These are phyloP conservation scores for Hyphodiscus sp. DNA, from an alignment of 2,329 filamentous ascomycete species.

Conservation along the genomic window DNA sequence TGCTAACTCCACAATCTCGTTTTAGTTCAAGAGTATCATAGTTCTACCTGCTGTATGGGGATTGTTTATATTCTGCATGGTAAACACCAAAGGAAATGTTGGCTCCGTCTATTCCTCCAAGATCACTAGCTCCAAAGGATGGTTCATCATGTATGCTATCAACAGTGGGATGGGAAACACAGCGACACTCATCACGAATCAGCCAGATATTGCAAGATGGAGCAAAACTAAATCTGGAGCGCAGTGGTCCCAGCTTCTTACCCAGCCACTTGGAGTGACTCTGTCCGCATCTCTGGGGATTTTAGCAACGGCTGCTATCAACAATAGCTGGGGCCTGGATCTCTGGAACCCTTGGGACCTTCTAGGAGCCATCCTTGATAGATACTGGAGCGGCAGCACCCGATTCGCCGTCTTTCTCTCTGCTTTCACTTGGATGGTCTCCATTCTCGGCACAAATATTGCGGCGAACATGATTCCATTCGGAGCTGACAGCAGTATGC, in stretches of 20 bases:
- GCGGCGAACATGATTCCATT: conserved; percentile 49
- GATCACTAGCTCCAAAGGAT: conserved; percentile 20
- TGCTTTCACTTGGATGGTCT: conserved; percentile 46
- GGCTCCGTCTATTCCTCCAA: conserved; percentile 22
- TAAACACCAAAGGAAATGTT: conserved; percentile 32
- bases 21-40: conserved; percentile 34
- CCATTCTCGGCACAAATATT: conserved; percentile 48
- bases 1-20: no score
- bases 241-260: conserved; percentile 37
- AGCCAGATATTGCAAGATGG: conserved; percentile 40
- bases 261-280: conserved; percentile 36
- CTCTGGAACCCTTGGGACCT: conserved; percentile 42
- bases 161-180: conserved; percentile 35
- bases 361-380: conserved; percentile 33
- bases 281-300: conserved; percentile 39
- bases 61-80: conserved; percentile 36
- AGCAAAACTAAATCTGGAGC: conserved; percentile 32
- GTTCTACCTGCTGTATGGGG: conserved; percentile 33
- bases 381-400: conserved; percentile 32
- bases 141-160: conserved; percentile 36
- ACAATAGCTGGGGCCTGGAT: conserved; percentile 34
- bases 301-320: conserved; percentile 37
- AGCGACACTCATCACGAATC: conserved; percentile 35
- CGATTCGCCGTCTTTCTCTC: conserved; percentile 39
- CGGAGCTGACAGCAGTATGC: conserved; percentile 47